Evolutionary conservation across 495 filamentous ascomycete genomes (phyloP).

Genomic region (Aspergillus nidulans): DNA sequence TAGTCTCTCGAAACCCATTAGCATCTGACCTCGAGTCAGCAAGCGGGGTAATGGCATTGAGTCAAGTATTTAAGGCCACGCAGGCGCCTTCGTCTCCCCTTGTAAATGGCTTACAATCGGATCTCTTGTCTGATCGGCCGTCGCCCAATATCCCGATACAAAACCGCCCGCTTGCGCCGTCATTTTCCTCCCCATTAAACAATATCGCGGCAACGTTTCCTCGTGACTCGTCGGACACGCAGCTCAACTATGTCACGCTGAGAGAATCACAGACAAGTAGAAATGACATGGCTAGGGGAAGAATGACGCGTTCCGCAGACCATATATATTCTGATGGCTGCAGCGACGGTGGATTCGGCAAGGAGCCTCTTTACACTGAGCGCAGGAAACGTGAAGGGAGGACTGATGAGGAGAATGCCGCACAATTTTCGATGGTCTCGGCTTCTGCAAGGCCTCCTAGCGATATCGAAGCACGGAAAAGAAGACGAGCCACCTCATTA

Average conservation of each 20-base stretch:
- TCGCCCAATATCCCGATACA: conserved; percentile 50
- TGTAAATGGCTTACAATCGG: conserved; percentile 33
- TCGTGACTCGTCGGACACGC: conserved; percentile 42
- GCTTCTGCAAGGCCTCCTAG: conserved; percentile 29
- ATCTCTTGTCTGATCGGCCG: conserved; percentile 44
- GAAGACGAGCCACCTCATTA: conserved; percentile 5
- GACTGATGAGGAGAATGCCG: conserved; percentile 34
- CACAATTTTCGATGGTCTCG: conserved; percentile 38
- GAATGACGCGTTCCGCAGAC: conserved; percentile 39
- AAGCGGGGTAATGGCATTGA: conserved; percentile 44
- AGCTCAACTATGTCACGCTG: conserved; percentile 47
- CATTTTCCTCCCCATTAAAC: conserved; percentile 40
- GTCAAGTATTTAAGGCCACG: conserved; percentile 49
- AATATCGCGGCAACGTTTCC: conserved; percentile 28
- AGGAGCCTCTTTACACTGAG: conserved; percentile 40
- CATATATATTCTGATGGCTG: conserved; percentile 36
- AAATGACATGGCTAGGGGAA: conserved; percentile 29
- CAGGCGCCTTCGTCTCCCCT: conserved; percentile 52
- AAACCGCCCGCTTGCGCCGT: conserved; percentile 30
- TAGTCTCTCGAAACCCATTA: conserved; percentile 43
- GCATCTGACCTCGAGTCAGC: conserved; percentile 36
- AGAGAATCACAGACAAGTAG: conserved; percentile 46
- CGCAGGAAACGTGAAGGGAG: conserved; percentile 31
- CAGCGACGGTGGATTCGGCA: conserved; percentile 45
- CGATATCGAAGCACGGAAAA: not conserved